These are phyloP conservation scores for Phaeotremella skinneri DNA, from an alignment of 768 basidiomycete species.

Conservation along the genomic window DNA sequence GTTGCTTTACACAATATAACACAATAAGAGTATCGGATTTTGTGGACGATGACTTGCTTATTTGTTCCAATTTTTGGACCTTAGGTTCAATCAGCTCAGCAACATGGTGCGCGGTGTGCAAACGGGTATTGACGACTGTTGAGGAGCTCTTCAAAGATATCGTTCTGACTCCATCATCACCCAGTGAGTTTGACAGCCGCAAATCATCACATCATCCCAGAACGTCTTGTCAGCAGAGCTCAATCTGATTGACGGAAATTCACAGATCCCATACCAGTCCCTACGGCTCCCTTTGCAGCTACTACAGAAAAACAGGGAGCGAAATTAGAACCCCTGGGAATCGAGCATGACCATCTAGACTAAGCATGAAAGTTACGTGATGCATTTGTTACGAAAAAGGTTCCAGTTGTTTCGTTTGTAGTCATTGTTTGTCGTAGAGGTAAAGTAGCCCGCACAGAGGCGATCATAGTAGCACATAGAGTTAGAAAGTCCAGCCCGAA, in stretches of 20 bases:
- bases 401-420: no score
- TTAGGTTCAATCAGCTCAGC: conserved; percentile 88
- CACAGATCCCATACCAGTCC: conserved; percentile 12
- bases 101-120: conserved; percentile 93
- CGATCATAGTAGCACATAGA: no score
- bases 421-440: no score
- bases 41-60: background rate
- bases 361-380: conserved; percentile 5
- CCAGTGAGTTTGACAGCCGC: conserved; percentile 7
- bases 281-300: conserved; percentile 15
- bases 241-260: no score
- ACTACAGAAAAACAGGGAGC: conserved; percentile 14
- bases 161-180: conserved; percentile 17
- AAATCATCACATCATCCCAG: no score
- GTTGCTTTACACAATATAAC: conserved; percentile 3
- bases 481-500: no score
- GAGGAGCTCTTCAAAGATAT: conserved; percentile 71
- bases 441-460: no score
- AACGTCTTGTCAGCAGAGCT: no score
- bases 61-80: conserved; percentile 5
- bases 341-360: conserved; percentile 43
- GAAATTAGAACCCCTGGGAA: conserved; percentile 26
- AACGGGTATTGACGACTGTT: conserved; percentile 72
- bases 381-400: no score
- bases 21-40: background rate